Conservation (phyloP, 768 basidiomycete genomes). For the Macrolepiota fuliginosa region DNA sequence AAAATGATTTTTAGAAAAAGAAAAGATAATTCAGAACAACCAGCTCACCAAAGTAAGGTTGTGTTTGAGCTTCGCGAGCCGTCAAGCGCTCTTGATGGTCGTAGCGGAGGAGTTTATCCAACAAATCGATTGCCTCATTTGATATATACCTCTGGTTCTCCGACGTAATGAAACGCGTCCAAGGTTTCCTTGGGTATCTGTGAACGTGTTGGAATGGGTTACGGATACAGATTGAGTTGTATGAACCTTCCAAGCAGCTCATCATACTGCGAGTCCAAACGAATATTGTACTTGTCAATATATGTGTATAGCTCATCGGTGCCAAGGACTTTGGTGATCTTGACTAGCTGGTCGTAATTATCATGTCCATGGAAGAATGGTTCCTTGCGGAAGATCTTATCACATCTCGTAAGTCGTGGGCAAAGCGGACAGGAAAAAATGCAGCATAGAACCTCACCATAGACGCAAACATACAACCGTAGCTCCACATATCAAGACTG, state of each 20-base stretch:
- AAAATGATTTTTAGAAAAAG: constrained; percentile 16
- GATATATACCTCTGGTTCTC: constrained; percentile 96
- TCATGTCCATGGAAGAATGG: constrained; percentile 99
- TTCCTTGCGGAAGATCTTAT: constrained; percentile 96
- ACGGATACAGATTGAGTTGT: neutral
- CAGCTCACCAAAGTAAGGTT: constrained; percentile 84
- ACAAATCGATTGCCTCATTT: constrained; percentile 93
- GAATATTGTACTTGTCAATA: constrained; percentile 93
- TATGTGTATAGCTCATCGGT: constrained; percentile 94
- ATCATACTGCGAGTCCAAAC: constrained; percentile 94
- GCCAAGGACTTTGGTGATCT: constrained; percentile 96
- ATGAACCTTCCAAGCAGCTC: constrained; percentile 83
- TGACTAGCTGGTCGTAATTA: constrained; percentile 97
- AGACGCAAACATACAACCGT: constrained; percentile 98
- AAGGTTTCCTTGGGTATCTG: constrained; percentile 91
- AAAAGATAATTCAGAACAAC: constrained; percentile 13
- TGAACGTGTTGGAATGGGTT: constrained; percentile 9
- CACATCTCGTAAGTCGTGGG: constrained; percentile 10
- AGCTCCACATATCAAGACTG: constrained; percentile 98
- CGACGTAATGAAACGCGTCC: constrained; percentile 93
- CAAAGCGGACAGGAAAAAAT: constrained; percentile 8
- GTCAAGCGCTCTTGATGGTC: constrained; percentile 97
- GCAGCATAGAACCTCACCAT: constrained; percentile 61
- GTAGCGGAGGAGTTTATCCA: constrained; percentile 94
- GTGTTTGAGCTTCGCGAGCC: constrained; percentile 87